phyloP scores from a whole-genome alignment of 495 filamentous ascomycete genomes.

The Talaromyces ruber region DNA sequence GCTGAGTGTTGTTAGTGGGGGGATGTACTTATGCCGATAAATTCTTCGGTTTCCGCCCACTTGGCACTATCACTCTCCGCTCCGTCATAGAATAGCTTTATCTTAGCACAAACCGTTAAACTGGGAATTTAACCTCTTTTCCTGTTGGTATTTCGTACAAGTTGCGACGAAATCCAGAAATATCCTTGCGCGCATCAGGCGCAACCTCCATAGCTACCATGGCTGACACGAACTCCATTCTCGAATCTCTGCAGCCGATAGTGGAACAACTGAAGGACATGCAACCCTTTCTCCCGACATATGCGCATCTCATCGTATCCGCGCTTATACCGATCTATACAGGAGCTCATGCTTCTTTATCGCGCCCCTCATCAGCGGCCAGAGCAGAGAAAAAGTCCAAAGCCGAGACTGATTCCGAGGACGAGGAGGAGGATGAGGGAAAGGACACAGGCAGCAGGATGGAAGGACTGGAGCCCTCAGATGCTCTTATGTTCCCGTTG shows the following conservation, averaged over 20 bases:
- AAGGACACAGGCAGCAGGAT: slow-evolving; percentile 40
- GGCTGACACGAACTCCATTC: slow-evolving; percentile 36
- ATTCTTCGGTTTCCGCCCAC: not conserved
- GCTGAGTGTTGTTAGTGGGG: slow-evolving; percentile 4
- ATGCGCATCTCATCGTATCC: slow-evolving; percentile 57
- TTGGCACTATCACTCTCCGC: not conserved
- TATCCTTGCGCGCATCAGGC: not conserved
- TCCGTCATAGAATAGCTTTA: not conserved
- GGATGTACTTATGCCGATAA: not conserved
- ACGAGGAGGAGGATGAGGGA: slow-evolving; percentile 42
- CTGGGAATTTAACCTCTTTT: not conserved
- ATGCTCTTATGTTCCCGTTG: slow-evolving; percentile 84
- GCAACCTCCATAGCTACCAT: slow-evolving; percentile 15
- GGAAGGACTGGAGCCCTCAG: slow-evolving; percentile 69
- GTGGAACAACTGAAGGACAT: slow-evolving; percentile 41
- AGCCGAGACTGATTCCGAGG: slow-evolving; percentile 48
- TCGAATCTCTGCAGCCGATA: slow-evolving; percentile 37
- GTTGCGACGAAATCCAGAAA: not conserved
- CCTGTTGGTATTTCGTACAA: not conserved
- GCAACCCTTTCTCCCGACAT: slow-evolving; percentile 53
- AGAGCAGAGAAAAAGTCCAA: slow-evolving; percentile 41
- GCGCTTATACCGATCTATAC: slow-evolving; percentile 67
- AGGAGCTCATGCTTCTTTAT: slow-evolving; percentile 61
- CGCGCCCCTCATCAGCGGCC: slow-evolving; percentile 72
- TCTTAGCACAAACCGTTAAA: not conserved